Base-by-base conservation (phyloP, 257 asterid species). In the Rhazya stricta region DNA sequence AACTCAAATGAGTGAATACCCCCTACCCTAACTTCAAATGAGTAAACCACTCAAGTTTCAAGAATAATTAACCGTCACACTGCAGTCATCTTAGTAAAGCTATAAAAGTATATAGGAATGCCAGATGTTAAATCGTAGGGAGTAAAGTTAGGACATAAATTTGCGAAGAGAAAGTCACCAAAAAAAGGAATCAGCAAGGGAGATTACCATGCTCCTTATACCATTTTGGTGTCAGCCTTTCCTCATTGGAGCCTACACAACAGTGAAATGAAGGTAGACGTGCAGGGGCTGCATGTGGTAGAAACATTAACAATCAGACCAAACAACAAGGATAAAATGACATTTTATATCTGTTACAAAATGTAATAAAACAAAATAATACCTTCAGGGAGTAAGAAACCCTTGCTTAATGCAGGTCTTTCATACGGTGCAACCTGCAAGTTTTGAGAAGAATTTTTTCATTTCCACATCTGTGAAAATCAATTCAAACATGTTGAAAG, bases 391-490 rank as follows among this genome's bases (percentile, higher is more conserved):
- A 93, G 91, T 76, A 93, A 79, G 79, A 87, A 93, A 12, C 98
- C 97, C 85, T 93, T 91, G 87, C 98, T 93, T 80, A 93, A 77
- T 73, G 95, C 98, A 74, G 97, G 98, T 80, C 96, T 89, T 86
- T 93, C 96, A 81, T 93, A 93, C 34, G 98, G 98, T 48, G 96
- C 95, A 86, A 89, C 94, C 98, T 92, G 80, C 84, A 87, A 76
- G 76, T 30, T 57, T 42, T 54, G 56, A 73, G 57, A 66, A 79
- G 69, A 72, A 57, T 37, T 37, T 72, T 9, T 76, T 39, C 45
- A 67, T 21, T 78, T 16, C 36, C 43, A 11, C 65, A 51, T 19
- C n/a, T 39, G 21, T 19, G 37, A 51, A 79, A 27, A 68, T 51
- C 19, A 48, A 15, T 48, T 48, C 16, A 13, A 48, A 15, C 50